Base-by-base conservation (phyloP, 2,329 filamentous ascomycete species). In the Claviceps citrina region DNA sequence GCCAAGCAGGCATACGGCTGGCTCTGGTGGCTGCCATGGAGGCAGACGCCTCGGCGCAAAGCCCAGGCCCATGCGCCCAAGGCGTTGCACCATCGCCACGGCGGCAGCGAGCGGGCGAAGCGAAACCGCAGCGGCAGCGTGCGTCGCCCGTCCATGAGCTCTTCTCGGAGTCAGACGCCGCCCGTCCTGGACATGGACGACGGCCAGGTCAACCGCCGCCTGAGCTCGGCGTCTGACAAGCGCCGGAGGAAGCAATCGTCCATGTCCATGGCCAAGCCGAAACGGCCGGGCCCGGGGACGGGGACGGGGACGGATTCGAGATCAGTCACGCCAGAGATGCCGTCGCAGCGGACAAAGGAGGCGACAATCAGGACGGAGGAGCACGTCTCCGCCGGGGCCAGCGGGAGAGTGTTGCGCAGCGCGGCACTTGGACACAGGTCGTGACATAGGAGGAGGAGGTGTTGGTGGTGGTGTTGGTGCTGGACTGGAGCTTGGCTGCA, bases 11-110 rank as follows among this genome's bases (percentile, higher is more conserved):
- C 78, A 45, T 76, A 80, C 39, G 74, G 80, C 18, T 83, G 79
- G 78, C 65, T 93, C 27, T 93, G 85, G 85, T 93, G 87, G 81
- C 74, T 84, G 2, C 82, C 84, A 0, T 84, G 81, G 70, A 64
- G 61, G 49, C 51, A 60, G 45, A 44, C 51, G 3, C 58, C 62
- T 38, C 59, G 51, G 39, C 51, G 33, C 36, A 44, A 36, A 26
- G 46, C 7, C 58, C 51, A 22, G 53, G 53, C 13, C 44, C 47
- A n/a, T 2, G 19, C 31, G 33, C 33, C 18, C 62, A 68, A 39
- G 67, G 63, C 52, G 45, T 37, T 15, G 40, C 26, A 44, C 15
- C 51, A 53, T 35, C 61, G 59, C 18, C 66, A 65, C 4, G 60
- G 64, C 30, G 54, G 60, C 2, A 56, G 61, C 32, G 60, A 65